Conservation (phyloP, 441 rosid genomes). For the Corymbia citriodora region DNA sequence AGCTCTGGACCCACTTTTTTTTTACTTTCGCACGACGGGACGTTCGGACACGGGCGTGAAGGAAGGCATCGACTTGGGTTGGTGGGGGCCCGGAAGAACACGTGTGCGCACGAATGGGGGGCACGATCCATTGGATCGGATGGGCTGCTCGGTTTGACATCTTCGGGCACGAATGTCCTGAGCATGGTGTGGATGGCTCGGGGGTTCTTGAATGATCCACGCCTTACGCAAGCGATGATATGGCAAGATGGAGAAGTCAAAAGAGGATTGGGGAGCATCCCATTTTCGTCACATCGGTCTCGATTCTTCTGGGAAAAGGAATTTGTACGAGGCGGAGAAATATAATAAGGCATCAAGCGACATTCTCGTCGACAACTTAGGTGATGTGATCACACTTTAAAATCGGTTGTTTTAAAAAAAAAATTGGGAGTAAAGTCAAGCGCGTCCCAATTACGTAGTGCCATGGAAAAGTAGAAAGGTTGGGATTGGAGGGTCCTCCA, state of each 20-base stretch:
- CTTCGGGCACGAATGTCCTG: background rate
- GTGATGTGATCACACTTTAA: background rate
- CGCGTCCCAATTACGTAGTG: background rate
- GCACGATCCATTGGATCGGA: background rate
- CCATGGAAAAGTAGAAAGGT: background rate
- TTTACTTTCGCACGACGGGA: background rate
- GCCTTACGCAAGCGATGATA: background rate
- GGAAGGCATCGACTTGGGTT: background rate
- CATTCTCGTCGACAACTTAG: background rate
- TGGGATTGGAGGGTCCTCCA: background rate
- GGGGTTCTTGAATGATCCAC: background rate
- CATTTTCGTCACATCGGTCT: background rate
- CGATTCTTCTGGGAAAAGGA: background rate
- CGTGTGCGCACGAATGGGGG: background rate
- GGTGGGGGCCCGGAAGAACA: background rate
- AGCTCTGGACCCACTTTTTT: background rate
- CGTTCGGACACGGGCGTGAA: background rate
- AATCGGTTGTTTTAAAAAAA: background rate
- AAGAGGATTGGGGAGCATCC: accelerated
- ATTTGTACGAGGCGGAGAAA: background rate
- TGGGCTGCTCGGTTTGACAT: background rate
- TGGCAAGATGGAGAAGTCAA: background rate
- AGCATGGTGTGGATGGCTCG: background rate
- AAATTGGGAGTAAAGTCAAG: background rate
- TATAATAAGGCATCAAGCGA: background rate